Conservation (phyloP, 495 filamentous ascomycete genomes). For the Geoglossum glabrum region DNA sequence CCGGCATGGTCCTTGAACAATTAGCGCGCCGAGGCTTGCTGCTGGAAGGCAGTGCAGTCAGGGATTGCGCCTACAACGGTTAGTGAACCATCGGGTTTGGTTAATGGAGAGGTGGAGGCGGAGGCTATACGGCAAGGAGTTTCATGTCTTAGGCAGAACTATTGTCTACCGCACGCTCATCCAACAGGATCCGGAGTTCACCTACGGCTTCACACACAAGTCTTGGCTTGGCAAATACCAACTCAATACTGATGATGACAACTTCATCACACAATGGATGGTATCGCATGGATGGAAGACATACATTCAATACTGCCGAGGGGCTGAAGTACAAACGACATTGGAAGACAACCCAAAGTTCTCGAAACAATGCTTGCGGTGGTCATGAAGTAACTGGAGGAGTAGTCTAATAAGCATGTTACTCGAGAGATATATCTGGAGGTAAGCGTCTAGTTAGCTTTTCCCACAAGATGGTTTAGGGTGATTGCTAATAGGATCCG, state of each 20-base stretch:
- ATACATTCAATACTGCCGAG: constrained; percentile 43
- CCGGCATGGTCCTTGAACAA: too few species aligned
- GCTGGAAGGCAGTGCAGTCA: too few species aligned
- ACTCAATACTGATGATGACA: constrained; percentile 60
- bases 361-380: constrained; percentile 57
- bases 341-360: constrained; percentile 54
- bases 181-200: constrained; percentile 52
- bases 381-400: constrained; percentile 66
- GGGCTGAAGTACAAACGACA: constrained; percentile 56
- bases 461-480: background rate
- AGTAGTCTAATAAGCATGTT: constrained; percentile 63
- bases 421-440: constrained; percentile 44
- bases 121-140: constrained; percentile 12
- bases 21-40: too few species aligned
- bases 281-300: background rate
- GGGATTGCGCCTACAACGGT: too few species aligned
- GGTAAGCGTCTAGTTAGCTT: constrained; percentile 9
- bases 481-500: background rate
- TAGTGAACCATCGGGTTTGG: too few species aligned
- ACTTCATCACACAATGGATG: constrained; percentile 50
- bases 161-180: constrained; percentile 67
- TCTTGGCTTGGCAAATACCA: constrained; percentile 45
- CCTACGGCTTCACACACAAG: constrained; percentile 50
- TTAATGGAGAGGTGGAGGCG: too few species aligned
- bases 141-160: constrained; percentile 73